These are phyloP conservation scores for Microglena sp. DNA, from an alignment of 139 green algal species.

Conservation along the genomic window DNA sequence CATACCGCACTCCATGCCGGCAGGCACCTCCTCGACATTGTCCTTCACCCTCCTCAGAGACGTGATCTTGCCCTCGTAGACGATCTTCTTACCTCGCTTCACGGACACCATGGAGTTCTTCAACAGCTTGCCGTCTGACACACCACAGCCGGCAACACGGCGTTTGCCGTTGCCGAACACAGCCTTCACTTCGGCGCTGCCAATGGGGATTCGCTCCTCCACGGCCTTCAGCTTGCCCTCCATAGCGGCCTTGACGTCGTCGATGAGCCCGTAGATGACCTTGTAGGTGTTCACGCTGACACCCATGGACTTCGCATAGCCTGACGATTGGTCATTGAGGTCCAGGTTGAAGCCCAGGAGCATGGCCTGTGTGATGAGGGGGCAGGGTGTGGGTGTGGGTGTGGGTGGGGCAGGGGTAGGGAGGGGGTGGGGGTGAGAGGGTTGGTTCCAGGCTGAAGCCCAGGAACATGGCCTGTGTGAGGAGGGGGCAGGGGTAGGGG, in stretches of 20 bases:
- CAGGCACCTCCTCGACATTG: conserved; percentile 74
- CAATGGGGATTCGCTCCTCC: conserved; percentile 50
- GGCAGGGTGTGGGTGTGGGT: too few relatives aligned
- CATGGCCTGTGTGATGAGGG: too few relatives aligned
- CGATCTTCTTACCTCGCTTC: conserved; percentile 48
- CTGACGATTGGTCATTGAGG: conserved; percentile 49
- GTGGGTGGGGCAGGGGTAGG: too few relatives aligned
- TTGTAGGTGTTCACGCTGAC: conserved; percentile 32
- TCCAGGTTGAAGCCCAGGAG: conserved; percentile 76
- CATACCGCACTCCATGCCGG: conserved; percentile 76
- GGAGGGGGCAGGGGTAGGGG: too few relatives aligned
- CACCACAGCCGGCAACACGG: too few relatives aligned
- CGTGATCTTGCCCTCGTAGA: conserved; percentile 67
- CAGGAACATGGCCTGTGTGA: conserved; percentile 29
- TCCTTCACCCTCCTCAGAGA: conserved; percentile 89
- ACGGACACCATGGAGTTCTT: conserved; percentile 37
- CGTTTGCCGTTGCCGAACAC: conserved; percentile 70
- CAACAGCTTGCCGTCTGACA: conserved; percentile 20
- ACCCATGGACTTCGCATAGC: conserved; percentile 62
- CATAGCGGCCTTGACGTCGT: conserved; percentile 92
- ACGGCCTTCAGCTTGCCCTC: conserved; percentile 79
- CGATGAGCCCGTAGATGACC: conserved; percentile 96
- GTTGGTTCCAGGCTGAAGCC: too few relatives aligned
- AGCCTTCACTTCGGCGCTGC: conserved; percentile 51
- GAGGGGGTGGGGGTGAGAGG: too few relatives aligned